Percentiles rank a stretch among this genome's conserved stretches.
Conservation (phyloP, 139 green algal genomes). For the Coccomyxa sp. region DNA sequence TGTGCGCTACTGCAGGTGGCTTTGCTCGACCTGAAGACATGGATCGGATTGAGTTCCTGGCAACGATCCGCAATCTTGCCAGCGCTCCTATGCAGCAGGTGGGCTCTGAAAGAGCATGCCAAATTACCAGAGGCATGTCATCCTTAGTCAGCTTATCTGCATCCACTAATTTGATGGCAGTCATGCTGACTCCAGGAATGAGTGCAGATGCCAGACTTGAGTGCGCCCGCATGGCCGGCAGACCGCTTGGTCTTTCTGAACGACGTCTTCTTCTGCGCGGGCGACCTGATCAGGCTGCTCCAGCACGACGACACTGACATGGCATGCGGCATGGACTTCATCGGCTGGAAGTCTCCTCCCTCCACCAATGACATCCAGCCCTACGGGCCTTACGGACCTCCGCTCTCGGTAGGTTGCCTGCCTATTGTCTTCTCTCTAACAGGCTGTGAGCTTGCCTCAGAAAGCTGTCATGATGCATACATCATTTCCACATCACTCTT, state of each 20-base stretch:
- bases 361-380: background rate
- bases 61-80: conserved; percentile 35
- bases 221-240: background rate
- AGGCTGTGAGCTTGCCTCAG: no score
- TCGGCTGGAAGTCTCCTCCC: background rate
- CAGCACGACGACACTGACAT: conserved; percentile 24
- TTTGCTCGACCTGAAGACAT: conserved; percentile 7
- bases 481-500: no score
- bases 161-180: conserved; percentile 26
- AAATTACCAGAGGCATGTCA: no score
- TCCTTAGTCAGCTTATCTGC: no score
- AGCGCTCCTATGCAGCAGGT: background rate
- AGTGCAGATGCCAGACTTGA: background rate
- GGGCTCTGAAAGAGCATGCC: no score
- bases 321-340: conserved; percentile 53
- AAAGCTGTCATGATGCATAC: no score
- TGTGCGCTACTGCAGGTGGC: no score
- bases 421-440: no score
- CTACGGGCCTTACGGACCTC: background rate
- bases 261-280: conserved; percentile 55
- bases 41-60: conserved; percentile 48
- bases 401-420: background rate
- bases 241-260: conserved; percentile 53
- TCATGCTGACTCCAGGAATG: conserved; percentile 2
- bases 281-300: conserved; percentile 29